phyloP scores from a whole-genome alignment of 257 asterid genomes.

The Plantago elongata region DNA sequence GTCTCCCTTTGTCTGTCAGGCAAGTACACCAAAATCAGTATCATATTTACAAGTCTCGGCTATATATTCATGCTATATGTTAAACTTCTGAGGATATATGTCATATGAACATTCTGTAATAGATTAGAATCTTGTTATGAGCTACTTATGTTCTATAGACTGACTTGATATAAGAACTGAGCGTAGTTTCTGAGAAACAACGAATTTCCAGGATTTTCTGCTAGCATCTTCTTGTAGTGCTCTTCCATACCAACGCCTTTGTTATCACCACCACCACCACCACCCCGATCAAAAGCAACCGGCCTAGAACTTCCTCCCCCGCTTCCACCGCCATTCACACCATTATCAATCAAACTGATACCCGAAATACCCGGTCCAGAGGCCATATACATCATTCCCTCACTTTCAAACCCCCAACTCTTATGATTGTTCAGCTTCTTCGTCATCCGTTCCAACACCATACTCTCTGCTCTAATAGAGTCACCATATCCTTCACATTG shows the following conservation, averaged over 20 bases:
- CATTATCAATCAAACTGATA: constrained; percentile 22
- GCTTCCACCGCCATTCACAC: constrained; percentile 39
- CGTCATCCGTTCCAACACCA: constrained; percentile 23
- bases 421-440: constrained; percentile 17
- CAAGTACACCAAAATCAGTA: not conserved
- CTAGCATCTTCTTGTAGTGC: constrained; percentile 60
- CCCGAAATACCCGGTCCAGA: constrained; percentile 57
- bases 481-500: not conserved
- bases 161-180: constrained; percentile 63
- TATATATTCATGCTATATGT: too few relatives aligned
- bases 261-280: constrained; percentile 46
- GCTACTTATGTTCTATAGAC: constrained; percentile 9
- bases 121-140: not conserved
- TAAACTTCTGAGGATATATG: not conserved
- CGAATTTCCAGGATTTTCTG: constrained; percentile 58
- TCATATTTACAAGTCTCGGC: too few relatives aligned
- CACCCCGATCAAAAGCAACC: constrained; percentile 43
- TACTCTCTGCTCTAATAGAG: constrained; percentile 16
- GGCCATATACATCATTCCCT: constrained; percentile 62
- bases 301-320: constrained; percentile 44
- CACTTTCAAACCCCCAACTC: constrained; percentile 29
- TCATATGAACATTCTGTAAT: not conserved
- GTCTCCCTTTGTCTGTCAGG: constrained; percentile 52
- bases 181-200: constrained; percentile 80
- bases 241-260: constrained; percentile 44